A percentile compares a stretch with the other conserved stretches of the same genome.
Evolutionary conservation across 805 yeast genomes (phyloP).

Genomic region (Metschnikowia gelsemii): DNA sequence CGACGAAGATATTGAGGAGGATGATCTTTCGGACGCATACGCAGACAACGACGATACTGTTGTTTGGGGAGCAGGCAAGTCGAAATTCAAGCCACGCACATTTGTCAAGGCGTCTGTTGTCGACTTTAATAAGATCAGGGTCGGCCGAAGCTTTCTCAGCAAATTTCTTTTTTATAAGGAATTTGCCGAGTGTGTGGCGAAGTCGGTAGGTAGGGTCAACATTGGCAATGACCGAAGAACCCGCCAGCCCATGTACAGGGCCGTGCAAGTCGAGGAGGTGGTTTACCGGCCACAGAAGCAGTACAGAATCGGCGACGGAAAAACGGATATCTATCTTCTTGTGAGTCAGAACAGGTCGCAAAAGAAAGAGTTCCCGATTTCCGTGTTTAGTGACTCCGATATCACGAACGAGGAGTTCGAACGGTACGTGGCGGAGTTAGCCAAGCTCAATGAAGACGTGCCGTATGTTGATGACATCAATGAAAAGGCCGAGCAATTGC

Average conservation of each 20-base stretch:
- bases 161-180: slow-evolving; percentile 81
- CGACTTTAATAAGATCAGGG: slow-evolving; percentile 70
- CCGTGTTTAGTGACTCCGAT: slow-evolving; percentile 74
- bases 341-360: slow-evolving; percentile 80
- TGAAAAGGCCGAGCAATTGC: slow-evolving; percentile 61
- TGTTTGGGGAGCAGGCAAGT: slow-evolving; percentile 34
- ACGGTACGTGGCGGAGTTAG: slow-evolving; percentile 61
- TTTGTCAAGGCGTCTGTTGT: slow-evolving; percentile 48
- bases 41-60: slow-evolving; percentile 33
- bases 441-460: slow-evolving; percentile 52
- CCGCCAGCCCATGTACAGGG: slow-evolving; percentile 67
- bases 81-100: slow-evolving; percentile 25
- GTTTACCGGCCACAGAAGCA: slow-evolving; percentile 42
- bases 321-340: slow-evolving; percentile 54
- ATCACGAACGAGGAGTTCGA: slow-evolving; percentile 71
- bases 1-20: slow-evolving; percentile 39
- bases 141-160: slow-evolving; percentile 75
- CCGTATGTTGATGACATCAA: slow-evolving; percentile 67
- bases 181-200: slow-evolving; percentile 66
- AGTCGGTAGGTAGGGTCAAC: slow-evolving; percentile 80
- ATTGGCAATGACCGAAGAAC: slow-evolving; percentile 68
- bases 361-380: slow-evolving; percentile 73
- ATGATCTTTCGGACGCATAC: slow-evolving; percentile 37
- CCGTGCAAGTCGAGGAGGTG: slow-evolving; percentile 76
- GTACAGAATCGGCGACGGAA: slow-evolving; percentile 43